Percentiles rank a stretch among this genome's conserved stretches.
phyloP scores from a whole-genome alignment of 2,329 filamentous ascomycete genomes.

The Seiridium unicorne region DNA sequence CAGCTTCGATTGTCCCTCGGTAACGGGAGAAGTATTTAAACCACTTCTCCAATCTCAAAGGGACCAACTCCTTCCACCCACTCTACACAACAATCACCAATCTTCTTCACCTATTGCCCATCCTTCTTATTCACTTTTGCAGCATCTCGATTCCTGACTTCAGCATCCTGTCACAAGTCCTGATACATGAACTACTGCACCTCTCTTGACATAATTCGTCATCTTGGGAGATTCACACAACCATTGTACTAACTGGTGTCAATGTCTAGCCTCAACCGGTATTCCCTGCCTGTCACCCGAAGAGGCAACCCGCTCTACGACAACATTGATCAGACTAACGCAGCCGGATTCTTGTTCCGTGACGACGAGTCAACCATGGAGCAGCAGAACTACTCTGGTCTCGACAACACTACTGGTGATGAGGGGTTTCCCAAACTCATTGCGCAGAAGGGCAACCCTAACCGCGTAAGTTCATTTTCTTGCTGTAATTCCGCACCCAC shows the following conservation, averaged over 20 bases:
- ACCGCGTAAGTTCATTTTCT: conserved; percentile 38
- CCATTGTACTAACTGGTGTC: conserved; percentile 13
- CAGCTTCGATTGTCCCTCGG: background rate
- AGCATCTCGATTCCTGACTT: background rate
- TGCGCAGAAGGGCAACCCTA: conserved; percentile 46
- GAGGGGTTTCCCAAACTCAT: conserved; percentile 86
- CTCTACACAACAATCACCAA: background rate
- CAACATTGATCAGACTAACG: conserved; percentile 79
- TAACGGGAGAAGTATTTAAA: background rate
- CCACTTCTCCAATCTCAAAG: background rate
- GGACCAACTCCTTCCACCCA: background rate
- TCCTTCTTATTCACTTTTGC: background rate
- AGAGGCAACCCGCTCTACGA: conserved; percentile 64
- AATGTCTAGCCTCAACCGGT: conserved; percentile 70
- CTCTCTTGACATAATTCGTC: background rate
- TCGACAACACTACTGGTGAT: conserved; percentile 66
- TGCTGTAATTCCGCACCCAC: background rate
- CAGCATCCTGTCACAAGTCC: background rate
- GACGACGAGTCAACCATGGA: conserved; percentile 68
- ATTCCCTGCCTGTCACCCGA: conserved; percentile 86
- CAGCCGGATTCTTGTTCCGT: conserved; percentile 80
- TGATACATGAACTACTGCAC: background rate
- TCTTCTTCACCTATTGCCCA: background rate
- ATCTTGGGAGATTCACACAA: background rate
- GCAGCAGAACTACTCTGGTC: conserved; percentile 62